phyloP scores from a whole-genome alignment of 2,329 filamentous ascomycete genomes.

The Alternaria burnsii region DNA sequence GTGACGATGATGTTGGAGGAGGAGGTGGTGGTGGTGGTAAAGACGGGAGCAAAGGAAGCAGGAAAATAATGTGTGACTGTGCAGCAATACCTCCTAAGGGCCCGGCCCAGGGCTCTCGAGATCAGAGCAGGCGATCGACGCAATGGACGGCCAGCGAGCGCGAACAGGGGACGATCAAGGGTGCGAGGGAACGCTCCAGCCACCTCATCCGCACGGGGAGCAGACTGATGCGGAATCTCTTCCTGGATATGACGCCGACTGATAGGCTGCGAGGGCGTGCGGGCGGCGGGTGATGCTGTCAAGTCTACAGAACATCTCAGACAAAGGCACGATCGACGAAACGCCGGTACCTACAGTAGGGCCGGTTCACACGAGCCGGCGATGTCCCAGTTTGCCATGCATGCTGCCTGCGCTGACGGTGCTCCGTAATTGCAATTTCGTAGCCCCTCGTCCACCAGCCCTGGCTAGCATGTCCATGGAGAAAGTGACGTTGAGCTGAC shows the following conservation, averaged over 20 bases:
- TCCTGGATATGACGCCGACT: conserved; percentile 2
- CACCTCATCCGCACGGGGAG: conserved; percentile 6
- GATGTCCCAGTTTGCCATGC: not conserved
- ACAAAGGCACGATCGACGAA: conserved; percentile 14
- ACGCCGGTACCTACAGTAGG: conserved; percentile 20
- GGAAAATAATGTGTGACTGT: conserved; percentile 16
- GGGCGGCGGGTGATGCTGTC: conserved; percentile 12
- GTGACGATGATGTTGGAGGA: conserved; percentile 11
- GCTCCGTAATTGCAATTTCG: conserved; percentile 3
- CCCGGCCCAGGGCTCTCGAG: conserved; percentile 1
- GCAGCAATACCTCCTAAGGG: conserved; percentile 7
- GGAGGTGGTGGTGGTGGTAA: conserved; percentile 11
- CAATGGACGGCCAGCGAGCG: not conserved
- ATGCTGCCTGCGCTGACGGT: conserved; percentile 2
- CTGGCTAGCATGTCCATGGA: not conserved
- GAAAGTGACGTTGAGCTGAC: not conserved
- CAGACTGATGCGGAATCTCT: conserved; percentile 12
- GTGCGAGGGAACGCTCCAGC: conserved; percentile 2
- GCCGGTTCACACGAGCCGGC: conserved; percentile 16
- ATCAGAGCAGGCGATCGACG: conserved; percentile 22
- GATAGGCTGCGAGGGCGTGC: conserved; percentile 9
- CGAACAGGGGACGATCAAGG: not conserved
- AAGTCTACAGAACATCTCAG: conserved; percentile 16
- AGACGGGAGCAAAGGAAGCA: conserved; percentile 20
- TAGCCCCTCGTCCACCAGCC: not conserved